These are phyloP conservation scores for Suillus sp. DNA, from an alignment of 768 basidiomycete genomes.

Conservation along the genomic window DNA sequence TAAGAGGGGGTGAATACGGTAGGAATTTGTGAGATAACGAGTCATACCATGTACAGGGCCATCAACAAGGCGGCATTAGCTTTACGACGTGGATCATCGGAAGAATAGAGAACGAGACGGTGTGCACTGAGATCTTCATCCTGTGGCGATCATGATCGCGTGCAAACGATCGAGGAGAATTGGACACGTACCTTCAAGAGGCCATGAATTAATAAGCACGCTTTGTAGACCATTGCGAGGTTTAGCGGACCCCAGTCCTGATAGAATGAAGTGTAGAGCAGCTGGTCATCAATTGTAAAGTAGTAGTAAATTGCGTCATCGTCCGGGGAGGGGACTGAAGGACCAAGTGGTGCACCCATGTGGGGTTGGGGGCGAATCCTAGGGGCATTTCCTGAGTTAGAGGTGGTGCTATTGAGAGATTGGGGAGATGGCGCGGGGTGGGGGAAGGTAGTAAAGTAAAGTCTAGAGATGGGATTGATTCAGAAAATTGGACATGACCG, in stretches of 20 bases:
- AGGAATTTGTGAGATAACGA: constrained; percentile 11
- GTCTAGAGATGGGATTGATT: constrained; percentile 42
- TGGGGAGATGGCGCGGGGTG: constrained; percentile 70
- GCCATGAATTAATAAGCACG: constrained; percentile 89
- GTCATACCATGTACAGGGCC: constrained; percentile 86
- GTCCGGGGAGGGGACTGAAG: constrained; percentile 61
- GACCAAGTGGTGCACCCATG: constrained; percentile 55
- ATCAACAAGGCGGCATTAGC: constrained; percentile 95
- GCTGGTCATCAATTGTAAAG: constrained; percentile 91
- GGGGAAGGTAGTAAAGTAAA: constrained; percentile 90
- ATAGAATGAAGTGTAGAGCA: constrained; percentile 91
- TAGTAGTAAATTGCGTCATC: constrained; percentile 81
- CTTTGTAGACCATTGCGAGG: constrained; percentile 91
- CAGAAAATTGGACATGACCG: constrained; percentile 14
- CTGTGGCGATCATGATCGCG: constrained; percentile 41
- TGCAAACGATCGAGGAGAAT: constrained; percentile 29
- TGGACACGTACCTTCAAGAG: constrained; percentile 67
- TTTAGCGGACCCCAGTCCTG: constrained; percentile 95
- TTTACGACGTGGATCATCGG: constrained; percentile 82
- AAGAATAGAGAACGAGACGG: constrained; percentile 85
- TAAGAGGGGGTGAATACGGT: constrained; percentile 37
- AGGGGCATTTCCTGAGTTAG: constrained; percentile 56
- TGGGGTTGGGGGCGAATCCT: constrained; percentile 61
- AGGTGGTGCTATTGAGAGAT: constrained; percentile 59
- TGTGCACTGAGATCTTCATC: constrained; percentile 74